phyloP scores from a whole-genome alignment of 768 basidiomycete genomes.

The Basidioascus undulatus region DNA sequence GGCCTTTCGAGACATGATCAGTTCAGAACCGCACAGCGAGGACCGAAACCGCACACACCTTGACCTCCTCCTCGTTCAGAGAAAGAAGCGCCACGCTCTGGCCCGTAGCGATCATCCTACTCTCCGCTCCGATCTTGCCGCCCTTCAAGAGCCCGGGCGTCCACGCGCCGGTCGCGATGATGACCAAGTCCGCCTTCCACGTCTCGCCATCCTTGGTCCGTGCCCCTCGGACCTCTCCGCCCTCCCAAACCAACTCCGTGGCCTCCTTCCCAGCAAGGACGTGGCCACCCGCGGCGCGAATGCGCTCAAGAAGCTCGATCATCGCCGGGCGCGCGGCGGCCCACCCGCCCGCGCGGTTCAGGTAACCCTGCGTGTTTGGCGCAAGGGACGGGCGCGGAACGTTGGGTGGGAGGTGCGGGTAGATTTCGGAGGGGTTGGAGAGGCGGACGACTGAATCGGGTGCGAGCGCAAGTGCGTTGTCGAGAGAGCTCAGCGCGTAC shows the following conservation, averaged over 20 bases:
- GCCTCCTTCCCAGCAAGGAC: constrained; percentile 37
- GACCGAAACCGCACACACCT: too few relatives aligned
- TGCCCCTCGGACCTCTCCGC: constrained; percentile 28
- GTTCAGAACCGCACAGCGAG: too few relatives aligned
- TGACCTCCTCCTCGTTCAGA: constrained; percentile 6
- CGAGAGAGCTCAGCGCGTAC: too few relatives aligned
- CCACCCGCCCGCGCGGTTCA: constrained; percentile 67
- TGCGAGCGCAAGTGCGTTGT: too few relatives aligned
- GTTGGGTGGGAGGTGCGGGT: too few relatives aligned
- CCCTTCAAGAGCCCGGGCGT: constrained; percentile 53
- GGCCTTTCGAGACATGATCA: too few relatives aligned
- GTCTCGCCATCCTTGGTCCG: constrained; percentile 31
- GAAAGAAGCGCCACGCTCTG: constrained; percentile 9
- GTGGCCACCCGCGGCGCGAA: constrained; percentile 26
- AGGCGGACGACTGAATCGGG: too few relatives aligned
- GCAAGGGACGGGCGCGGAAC: too few relatives aligned
- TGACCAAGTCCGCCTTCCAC: constrained; percentile 30
- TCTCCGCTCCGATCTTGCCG: constrained; percentile 23
- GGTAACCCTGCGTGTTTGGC: too few relatives aligned
- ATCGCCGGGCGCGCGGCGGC: constrained; percentile 49
- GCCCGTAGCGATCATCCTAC: constrained; percentile 48
- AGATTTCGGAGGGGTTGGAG: too few relatives aligned
- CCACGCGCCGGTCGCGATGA: constrained; percentile 64
- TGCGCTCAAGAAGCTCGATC: constrained; percentile 27
- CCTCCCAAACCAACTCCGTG: constrained; percentile 23